Evolutionary conservation across 2,329 filamentous ascomycete genomes (phyloP).

Genomic region (Hymenoscyphus fraxineus): DNA sequence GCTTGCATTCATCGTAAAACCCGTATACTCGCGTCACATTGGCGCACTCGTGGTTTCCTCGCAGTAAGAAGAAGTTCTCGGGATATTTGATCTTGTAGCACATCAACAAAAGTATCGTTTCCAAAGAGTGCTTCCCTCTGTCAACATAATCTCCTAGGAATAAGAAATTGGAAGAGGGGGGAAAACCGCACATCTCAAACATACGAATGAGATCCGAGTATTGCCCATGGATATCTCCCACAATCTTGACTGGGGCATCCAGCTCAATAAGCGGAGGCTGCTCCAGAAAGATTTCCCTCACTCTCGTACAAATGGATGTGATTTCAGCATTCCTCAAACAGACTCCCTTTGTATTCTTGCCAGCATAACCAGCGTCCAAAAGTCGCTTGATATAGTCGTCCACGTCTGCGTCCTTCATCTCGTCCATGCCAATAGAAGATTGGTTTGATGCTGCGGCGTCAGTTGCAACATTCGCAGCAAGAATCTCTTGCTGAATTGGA

Average conservation of each 20-base stretch:
- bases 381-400: conserved; percentile 97
- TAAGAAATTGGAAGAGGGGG: conserved; percentile 84
- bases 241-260: conserved; percentile 93
- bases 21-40: conserved; percentile 95
- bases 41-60: conserved; percentile 95
- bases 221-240: conserved; percentile 94
- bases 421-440: conserved; percentile 72
- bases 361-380: conserved; percentile 89
- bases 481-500: conserved; percentile 49
- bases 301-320: conserved; percentile 84
- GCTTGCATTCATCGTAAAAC: conserved; percentile 98
- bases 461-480: conserved; percentile 38
- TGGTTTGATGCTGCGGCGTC: conserved; percentile 46
- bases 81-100: conserved; percentile 98
- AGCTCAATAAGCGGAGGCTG: conserved; percentile 91
- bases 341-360: conserved; percentile 96
- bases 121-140: conserved; percentile 82
- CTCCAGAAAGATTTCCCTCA: conserved; percentile 81
- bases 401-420: conserved; percentile 87
- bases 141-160: conserved; percentile 97
- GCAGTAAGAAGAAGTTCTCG: conserved; percentile 93
- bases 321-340: conserved; percentile 98
- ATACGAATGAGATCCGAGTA: conserved; percentile 94
- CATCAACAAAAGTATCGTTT: conserved; percentile 86
- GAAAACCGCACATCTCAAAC: conserved; percentile 98